Conservation (phyloP, 1,284 basidiomycete species). For the Tetrapyrgos nigripes region DNA sequence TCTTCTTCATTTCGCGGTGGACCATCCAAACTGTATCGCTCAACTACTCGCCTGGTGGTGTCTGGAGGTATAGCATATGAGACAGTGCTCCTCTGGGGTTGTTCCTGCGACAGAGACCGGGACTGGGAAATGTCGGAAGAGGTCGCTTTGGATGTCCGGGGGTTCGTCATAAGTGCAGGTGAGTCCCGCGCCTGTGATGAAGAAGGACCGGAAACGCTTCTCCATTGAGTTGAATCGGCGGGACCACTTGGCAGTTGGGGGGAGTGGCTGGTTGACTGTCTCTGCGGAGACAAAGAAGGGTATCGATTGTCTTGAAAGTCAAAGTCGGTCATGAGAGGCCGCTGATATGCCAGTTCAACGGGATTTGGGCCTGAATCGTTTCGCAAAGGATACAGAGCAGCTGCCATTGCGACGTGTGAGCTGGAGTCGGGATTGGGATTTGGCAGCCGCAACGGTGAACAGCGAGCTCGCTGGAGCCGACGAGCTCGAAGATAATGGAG, state of each 20-base stretch:
- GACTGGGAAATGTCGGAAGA: conserved; percentile 33
- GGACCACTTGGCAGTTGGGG: neutral
- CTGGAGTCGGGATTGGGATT: neutral
- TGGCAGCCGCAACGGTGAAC: neutral
- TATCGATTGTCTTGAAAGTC: conserved; percentile 69
- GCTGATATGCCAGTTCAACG: conserved; percentile 47
- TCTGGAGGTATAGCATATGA: conserved; percentile 50
- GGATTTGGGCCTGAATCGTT: conserved; percentile 42
- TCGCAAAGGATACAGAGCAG: conserved; percentile 51
- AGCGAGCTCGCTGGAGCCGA: neutral
- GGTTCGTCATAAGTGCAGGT: conserved; percentile 24
- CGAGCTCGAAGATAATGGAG: neutral
- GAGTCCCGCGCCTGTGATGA: neutral
- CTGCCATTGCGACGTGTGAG: conserved; percentile 45
- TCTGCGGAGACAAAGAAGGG: conserved; percentile 46
- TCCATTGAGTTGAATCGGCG: neutral
- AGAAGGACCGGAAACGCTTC: neutral
- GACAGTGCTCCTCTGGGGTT: conserved; percentile 35
- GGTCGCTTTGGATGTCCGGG: conserved; percentile 25
- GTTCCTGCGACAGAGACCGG: conserved; percentile 38
- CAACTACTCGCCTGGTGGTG: conserved; percentile 48
- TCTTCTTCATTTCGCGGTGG: conserved; percentile 28
- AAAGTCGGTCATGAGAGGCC: conserved; percentile 60
- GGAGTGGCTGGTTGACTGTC: neutral
- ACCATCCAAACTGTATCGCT: conserved; percentile 56